Base-by-base conservation (phyloP, 176 grass and related monocot species). In the Chrysopogon serrulatus region DNA sequence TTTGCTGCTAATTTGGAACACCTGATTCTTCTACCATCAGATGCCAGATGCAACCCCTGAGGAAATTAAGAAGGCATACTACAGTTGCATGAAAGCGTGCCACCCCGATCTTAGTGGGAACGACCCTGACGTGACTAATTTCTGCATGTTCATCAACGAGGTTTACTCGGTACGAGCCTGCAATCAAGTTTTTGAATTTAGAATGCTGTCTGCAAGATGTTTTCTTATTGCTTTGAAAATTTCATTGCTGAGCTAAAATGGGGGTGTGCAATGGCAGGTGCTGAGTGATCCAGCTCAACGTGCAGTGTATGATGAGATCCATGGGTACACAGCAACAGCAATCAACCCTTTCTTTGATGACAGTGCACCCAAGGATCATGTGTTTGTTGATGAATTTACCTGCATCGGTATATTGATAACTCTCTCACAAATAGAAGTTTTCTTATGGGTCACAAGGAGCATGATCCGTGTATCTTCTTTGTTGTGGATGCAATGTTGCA, bases 121-220 rank as follows among this genome's bases (percentile, higher is more conserved):
- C 6, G 87, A 90, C 3, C 89, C 87, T 30, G 91, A 98, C 15
- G 85, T 95, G 43, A 98, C 82, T 7, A 92, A 87, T 43, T 94
- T 95, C 78, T 95, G 93, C 51, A 95, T 93, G 87, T 95, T 98
- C 83, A 88, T 98, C 76, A 98, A 98, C 23, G 96, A 98, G 44
- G 87, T 98, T 62, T 98, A 98, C 82, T 81, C 91, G 84, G 96
- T 98, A 79, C 15, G 75, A 53, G 1, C 19, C 59, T 17, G 13
- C 14, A 30, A 6, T 49, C 45, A 39, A 31, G 13, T 76, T 23
- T n/a, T 65, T 53, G 3, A 11, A 19, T 31, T 71, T 88, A 28
- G 74, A 21, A 33, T 73, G 72, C 12, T 33, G 14, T 11, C 14
- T 76, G 31, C 17, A 79, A 79, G 4, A 57, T n/a, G 8, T 28